phyloP scores from a whole-genome alignment of 1,284 basidiomycete species.

The Ceratobasidium sp. region DNA sequence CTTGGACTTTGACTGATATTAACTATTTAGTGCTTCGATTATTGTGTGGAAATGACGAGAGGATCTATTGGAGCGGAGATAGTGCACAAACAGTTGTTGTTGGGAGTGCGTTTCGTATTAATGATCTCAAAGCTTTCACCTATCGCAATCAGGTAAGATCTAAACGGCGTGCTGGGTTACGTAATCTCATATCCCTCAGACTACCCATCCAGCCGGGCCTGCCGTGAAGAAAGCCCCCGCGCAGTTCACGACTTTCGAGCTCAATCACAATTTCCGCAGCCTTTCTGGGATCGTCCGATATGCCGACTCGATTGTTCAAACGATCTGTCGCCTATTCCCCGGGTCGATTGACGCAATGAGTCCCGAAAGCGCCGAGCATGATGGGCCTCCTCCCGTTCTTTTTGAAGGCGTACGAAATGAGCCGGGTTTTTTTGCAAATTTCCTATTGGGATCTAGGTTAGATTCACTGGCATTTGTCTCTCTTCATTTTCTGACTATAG shows the following conservation, averaged over 20 bases:
- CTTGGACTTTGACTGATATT: too few relatives aligned
- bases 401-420: conserved; percentile 18
- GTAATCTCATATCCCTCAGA: neutral
- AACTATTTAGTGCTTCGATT: neutral
- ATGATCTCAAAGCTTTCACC: conserved; percentile 45
- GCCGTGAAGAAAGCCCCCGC: conserved; percentile 50
- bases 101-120: conserved; percentile 47
- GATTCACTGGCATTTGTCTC: too few relatives aligned
- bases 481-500: neutral
- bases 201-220: too few relatives aligned
- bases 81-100: conserved; percentile 48
- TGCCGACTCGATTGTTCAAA: conserved; percentile 44
- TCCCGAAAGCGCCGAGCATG: conserved; percentile 18
- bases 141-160: conserved; percentile 46
- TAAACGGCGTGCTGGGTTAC: neutral
- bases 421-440: conserved; percentile 24
- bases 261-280: conserved; percentile 48
- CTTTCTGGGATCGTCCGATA: conserved; percentile 47
- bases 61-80: conserved; percentile 42
- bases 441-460: conserved; percentile 18
- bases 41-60: conserved; percentile 5
- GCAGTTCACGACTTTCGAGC: conserved; percentile 54
- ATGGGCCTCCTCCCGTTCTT: neutral
- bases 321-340: conserved; percentile 42
- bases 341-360: conserved; percentile 47